Conservation (phyloP, 2,329 filamentous ascomycete genomes). For the Fusarium sp. region DNA sequence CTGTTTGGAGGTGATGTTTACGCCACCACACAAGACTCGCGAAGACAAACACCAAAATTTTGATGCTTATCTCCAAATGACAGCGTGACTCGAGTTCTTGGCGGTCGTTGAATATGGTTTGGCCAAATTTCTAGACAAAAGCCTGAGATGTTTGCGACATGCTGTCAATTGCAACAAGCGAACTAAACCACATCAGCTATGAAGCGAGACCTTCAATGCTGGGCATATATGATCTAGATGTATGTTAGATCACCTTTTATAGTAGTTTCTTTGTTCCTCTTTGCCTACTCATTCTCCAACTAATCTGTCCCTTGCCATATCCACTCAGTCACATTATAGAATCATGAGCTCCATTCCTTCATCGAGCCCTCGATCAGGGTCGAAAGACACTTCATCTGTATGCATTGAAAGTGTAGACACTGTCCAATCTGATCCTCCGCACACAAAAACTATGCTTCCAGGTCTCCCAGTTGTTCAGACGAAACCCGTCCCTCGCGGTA, state of each 20-base stretch:
- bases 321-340: neutral
- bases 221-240: conserved; percentile 1
- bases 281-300: too few species aligned
- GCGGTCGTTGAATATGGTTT: neutral
- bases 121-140: neutral
- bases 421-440: neutral
- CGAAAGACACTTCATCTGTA: conserved; percentile 1
- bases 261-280: neutral
- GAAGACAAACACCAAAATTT: neutral
- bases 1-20: neutral
- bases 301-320: neutral
- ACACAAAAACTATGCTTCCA: neutral
- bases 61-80: neutral
- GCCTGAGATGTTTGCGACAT: neutral
- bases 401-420: neutral
- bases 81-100: too few species aligned
- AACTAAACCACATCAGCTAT: neutral
- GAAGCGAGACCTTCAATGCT: neutral
- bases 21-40: neutral
- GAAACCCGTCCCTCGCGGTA: conserved; percentile 35
- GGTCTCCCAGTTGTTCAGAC: conserved; percentile 36
- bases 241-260: neutral
- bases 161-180: neutral
- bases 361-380: neutral
- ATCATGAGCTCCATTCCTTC: conserved; percentile 4